A percentile compares a stretch with the other conserved stretches of the same genome.
Conservation (phyloP, 371 early-diverging fungal species). For the Blakeslea trispora region DNA sequence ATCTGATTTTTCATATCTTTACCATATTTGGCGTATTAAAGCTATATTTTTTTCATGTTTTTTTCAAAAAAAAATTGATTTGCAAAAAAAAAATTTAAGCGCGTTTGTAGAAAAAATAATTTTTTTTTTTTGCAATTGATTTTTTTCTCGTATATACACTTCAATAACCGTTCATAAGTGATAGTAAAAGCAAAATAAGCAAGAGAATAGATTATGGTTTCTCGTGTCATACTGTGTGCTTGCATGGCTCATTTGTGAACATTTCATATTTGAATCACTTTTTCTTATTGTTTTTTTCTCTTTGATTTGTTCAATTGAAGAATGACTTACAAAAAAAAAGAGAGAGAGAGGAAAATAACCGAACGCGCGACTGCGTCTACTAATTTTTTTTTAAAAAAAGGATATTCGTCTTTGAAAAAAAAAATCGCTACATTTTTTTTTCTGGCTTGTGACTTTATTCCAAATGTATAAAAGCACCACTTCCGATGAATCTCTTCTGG, state of each 20-base stretch:
- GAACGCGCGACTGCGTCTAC: conserved; percentile 7
- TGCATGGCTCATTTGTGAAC: background rate
- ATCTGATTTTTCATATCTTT: conserved; percentile 7
- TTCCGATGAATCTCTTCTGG: background rate
- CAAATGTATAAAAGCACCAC: conserved; percentile 19
- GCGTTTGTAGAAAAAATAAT: background rate
- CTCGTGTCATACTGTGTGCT: no score
- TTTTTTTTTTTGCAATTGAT: conserved; percentile 3
- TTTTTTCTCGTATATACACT: no score
- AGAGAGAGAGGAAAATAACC: conserved; percentile 4
- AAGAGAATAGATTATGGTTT: background rate
- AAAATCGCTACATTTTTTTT: background rate
- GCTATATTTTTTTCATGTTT: conserved; percentile 9
- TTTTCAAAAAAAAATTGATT: background rate
- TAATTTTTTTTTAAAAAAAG: conserved; percentile 8
- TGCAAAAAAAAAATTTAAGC: background rate
- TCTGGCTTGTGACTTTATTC: conserved; percentile 14
- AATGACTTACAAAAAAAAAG: background rate
- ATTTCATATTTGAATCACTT: conserved; percentile 8
- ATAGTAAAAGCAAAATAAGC: no score
- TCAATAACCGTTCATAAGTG: no score
- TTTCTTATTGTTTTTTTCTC: conserved; percentile 4
- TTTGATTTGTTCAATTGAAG: background rate
- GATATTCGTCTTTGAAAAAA: conserved; percentile 28
- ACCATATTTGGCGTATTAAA: conserved; percentile 10